phyloP scores from a whole-genome alignment of 2,329 filamentous ascomycete genomes.

The Beauveria rudraprayagi region DNA sequence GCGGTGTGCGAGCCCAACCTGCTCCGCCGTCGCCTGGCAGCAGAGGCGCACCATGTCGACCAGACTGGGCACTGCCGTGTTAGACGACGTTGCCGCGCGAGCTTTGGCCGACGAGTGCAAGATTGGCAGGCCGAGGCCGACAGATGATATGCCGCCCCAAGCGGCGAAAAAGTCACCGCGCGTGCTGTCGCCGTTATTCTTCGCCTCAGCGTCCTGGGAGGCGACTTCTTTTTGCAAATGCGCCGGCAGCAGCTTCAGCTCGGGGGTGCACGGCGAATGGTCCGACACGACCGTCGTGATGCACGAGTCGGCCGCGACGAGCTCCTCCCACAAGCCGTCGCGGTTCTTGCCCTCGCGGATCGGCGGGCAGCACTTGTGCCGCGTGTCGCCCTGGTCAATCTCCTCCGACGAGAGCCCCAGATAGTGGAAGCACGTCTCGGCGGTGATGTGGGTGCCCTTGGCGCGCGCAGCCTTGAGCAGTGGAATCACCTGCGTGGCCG shows the following conservation, averaged over 20 bases:
- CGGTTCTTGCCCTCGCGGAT: slow-evolving; percentile 78
- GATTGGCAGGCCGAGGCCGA: slow-evolving; percentile 86
- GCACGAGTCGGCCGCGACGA: slow-evolving; percentile 62
- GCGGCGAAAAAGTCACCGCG: slow-evolving; percentile 85
- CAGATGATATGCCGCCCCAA: slow-evolving; percentile 93
- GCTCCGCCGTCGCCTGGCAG: slow-evolving; percentile 74
- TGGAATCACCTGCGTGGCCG: slow-evolving; percentile 80
- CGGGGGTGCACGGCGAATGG: slow-evolving; percentile 91
- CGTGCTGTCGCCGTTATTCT: slow-evolving; percentile 6
- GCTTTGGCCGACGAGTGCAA: slow-evolving; percentile 69
- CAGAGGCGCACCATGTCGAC: slow-evolving; percentile 81
- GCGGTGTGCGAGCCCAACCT: slow-evolving; percentile 72
- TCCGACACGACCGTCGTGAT: slow-evolving; percentile 91
- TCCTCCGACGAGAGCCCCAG: slow-evolving; percentile 75
- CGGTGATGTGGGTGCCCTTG: slow-evolving; percentile 75
- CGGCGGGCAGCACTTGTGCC: slow-evolving; percentile 92
- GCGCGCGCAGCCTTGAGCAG: slow-evolving; percentile 66
- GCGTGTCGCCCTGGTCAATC: slow-evolving; percentile 75
- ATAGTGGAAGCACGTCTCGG: slow-evolving; percentile 95
- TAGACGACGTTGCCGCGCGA: slow-evolving; percentile 35
- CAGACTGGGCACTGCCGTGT: slow-evolving; percentile 42
- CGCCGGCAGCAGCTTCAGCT: slow-evolving; percentile 78
- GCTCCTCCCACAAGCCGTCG: slow-evolving; percentile 78
- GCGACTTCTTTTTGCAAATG: slow-evolving; percentile 39
- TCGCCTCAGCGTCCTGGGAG: slow-evolving; percentile 25